Conservation (phyloP, 2,329 filamentous ascomycete species). For the Cytospora mali region DNA sequence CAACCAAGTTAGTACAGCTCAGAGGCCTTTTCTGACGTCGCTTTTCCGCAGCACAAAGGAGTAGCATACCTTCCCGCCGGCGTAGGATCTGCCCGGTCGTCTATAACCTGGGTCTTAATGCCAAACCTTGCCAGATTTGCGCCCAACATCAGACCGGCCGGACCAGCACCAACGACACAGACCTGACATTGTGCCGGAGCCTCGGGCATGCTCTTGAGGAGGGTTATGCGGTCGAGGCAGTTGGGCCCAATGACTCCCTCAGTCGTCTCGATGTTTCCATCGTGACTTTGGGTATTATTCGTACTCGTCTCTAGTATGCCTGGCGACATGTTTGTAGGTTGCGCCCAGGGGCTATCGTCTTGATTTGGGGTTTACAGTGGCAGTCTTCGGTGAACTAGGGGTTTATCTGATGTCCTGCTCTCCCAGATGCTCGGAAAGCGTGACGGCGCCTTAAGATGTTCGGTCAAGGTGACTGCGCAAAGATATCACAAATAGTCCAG, state of each 20-base stretch:
- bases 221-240: constrained; percentile 49
- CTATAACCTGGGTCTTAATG: constrained; percentile 58
- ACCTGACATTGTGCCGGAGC: constrained; percentile 50
- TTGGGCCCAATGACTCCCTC: constrained; percentile 32
- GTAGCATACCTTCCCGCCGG: constrained; percentile 40
- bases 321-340: constrained; percentile 23
- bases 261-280: constrained; percentile 26
- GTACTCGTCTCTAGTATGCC: constrained; percentile 24
- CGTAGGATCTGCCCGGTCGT: constrained; percentile 60
- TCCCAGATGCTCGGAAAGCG: not conserved
- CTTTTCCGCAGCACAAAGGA: not conserved
- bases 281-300: constrained; percentile 26
- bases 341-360: constrained; percentile 3
- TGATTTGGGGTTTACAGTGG: not conserved
- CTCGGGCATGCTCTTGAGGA: constrained; percentile 52
- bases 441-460: not conserved
- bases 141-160: constrained; percentile 54
- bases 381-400: constrained; percentile 1
- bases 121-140: constrained; percentile 60
- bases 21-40: not conserved
- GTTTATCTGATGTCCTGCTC: not conserved
- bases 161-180: constrained; percentile 53
- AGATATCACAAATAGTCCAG: constrained; percentile 3
- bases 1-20: constrained; percentile 28
- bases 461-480: not conserved